Evolutionary conservation across 1,284 basidiomycete genomes (phyloP).

Genomic region (Anthracocystis walkeri): DNA sequence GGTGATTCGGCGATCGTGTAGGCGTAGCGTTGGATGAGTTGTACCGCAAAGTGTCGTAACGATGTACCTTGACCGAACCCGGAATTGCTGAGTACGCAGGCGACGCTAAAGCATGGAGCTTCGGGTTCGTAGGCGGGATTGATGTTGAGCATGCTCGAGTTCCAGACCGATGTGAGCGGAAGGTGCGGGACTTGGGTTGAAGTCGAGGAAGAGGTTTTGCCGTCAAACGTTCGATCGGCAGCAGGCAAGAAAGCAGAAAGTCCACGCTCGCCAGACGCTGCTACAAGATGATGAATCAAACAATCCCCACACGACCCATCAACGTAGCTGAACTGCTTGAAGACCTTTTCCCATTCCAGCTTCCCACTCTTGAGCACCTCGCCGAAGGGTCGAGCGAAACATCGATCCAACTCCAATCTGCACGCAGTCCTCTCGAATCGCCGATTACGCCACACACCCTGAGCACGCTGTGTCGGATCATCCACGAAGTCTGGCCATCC

Average conservation of each 20-base stretch:
- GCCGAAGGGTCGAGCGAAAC: constrained; percentile 20
- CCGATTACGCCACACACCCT: constrained; percentile 19
- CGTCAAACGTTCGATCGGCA: constrained; percentile 12
- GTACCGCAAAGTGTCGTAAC: constrained; percentile 26
- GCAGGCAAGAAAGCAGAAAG: constrained; percentile 42
- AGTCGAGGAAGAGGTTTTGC: neutral
- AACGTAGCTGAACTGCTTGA: constrained; percentile 42
- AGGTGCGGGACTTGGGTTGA: constrained; percentile 30
- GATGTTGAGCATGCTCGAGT: constrained; percentile 1
- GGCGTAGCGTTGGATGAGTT: constrained; percentile 48
- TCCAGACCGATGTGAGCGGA: constrained; percentile 33
- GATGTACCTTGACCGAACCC: constrained; percentile 19
- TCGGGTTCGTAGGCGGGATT: constrained; percentile 18
- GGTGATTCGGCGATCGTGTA: constrained; percentile 46
- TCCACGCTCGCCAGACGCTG: constrained; percentile 33
- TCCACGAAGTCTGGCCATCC: constrained; percentile 42
- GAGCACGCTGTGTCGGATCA: constrained; percentile 7
- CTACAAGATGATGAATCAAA: constrained; percentile 46
- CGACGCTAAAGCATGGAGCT: constrained; percentile 27
- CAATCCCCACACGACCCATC: constrained; percentile 51
- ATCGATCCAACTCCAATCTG: constrained; percentile 33
- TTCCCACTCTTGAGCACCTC: constrained; percentile 1
- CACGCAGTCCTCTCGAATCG: constrained; percentile 39
- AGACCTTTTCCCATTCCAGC: constrained; percentile 41
- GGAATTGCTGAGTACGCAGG: constrained; percentile 27